Conservation (phyloP, 2,329 filamentous ascomycete genomes). For the Aureobasidium sp. region DNA sequence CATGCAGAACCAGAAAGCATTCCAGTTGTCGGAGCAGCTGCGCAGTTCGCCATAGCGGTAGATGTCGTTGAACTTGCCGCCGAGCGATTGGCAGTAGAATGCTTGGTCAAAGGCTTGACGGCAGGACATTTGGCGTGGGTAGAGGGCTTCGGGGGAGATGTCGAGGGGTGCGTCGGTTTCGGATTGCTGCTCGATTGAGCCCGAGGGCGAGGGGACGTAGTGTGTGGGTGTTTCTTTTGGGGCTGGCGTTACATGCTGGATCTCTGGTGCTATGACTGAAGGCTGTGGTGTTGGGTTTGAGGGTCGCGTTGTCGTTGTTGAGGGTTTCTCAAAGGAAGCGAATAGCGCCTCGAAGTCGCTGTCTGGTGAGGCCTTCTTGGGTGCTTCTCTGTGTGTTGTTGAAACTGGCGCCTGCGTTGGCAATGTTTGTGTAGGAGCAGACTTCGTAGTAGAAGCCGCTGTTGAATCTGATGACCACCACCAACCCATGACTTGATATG, state of each 20-base stretch:
- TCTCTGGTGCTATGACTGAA: neutral
- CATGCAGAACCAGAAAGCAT: slow-evolving; percentile 98
- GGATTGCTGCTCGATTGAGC: neutral
- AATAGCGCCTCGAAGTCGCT: slow-evolving; percentile 47
- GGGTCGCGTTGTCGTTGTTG: slow-evolving; percentile 16
- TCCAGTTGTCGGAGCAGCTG: slow-evolving; percentile 76
- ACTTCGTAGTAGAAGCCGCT: slow-evolving; percentile 2
- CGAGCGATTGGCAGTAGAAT: slow-evolving; percentile 87
- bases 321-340: slow-evolving; percentile 36
- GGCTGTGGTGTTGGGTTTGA: neutral
- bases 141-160: slow-evolving; percentile 53
- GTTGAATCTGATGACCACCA: slow-evolving; percentile 18
- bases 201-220: slow-evolving; percentile 2
- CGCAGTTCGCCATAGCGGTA: slow-evolving; percentile 78
- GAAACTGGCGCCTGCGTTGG: neutral
- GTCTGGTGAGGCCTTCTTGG: slow-evolving; percentile 29
- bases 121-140: slow-evolving; percentile 80
- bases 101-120: slow-evolving; percentile 83
- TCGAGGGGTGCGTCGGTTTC: slow-evolving; percentile 17
- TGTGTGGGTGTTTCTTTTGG: slow-evolving; percentile 12
- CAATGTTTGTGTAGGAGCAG: neutral
- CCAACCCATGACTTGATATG: slow-evolving; percentile 18
- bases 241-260: neutral
- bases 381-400: neutral
- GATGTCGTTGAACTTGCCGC: slow-evolving; percentile 83